These are phyloP conservation scores for Sugiyamaella smithiae DNA, from an alignment of 805 yeast genomes.

Conservation along the genomic window DNA sequence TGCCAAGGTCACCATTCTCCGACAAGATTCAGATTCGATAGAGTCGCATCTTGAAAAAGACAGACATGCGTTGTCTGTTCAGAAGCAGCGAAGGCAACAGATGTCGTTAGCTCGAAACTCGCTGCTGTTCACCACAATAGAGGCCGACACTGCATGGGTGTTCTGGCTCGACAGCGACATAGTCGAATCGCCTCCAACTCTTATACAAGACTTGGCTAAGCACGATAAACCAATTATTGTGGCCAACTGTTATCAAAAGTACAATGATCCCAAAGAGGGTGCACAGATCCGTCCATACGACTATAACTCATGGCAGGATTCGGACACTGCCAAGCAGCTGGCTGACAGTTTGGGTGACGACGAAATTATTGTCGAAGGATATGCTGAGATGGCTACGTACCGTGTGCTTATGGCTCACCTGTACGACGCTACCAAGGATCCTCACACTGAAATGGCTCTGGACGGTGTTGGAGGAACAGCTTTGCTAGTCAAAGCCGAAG, in stretches of 20 bases:
- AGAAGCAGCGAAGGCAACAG: conserved; percentile 80
- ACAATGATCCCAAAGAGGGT: conserved; percentile 55
- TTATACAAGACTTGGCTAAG: conserved; percentile 80
- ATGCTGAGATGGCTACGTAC: conserved; percentile 87
- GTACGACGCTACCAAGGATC: conserved; percentile 66
- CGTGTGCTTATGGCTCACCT: conserved; percentile 92
- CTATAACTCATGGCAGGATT: conserved; percentile 81
- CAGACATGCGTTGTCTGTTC: conserved; percentile 82
- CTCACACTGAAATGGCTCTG: conserved; percentile 69
- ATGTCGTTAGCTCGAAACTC: conserved; percentile 97
- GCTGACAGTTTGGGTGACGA: conserved; percentile 76
- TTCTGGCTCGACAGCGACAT: conserved; percentile 96
- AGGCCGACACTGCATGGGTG: conserved; percentile 91
- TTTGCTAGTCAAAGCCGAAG: conserved; percentile 92
- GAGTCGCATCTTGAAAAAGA: conserved; percentile 77
- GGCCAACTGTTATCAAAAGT: conserved; percentile 92
- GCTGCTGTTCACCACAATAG: conserved; percentile 78
- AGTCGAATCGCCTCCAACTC: conserved; percentile 76
- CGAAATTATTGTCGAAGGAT: conserved; percentile 93
- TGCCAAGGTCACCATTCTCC: conserved; percentile 77
- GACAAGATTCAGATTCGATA: conserved; percentile 81
- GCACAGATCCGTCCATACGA: conserved; percentile 81
- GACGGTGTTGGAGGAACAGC: conserved; percentile 99
- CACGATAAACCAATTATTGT: conserved; percentile 86
- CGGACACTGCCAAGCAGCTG: conserved; percentile 72